Conservation (phyloP, 2,329 filamentous ascomycete species). For the Botrytis cinerea region DNA sequence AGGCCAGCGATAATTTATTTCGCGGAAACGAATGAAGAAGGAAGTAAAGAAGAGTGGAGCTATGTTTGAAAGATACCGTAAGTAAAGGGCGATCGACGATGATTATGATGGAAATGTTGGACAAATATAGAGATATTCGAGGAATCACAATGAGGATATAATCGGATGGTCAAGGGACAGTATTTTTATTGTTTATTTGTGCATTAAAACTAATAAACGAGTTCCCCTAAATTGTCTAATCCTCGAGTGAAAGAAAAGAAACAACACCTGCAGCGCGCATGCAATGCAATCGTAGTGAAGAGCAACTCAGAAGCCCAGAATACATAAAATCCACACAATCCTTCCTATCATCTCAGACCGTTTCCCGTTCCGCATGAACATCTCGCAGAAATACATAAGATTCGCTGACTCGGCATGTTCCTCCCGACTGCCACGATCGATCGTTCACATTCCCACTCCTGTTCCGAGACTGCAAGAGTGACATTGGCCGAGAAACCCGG, state of each 20-base stretch:
- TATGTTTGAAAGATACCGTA: neutral
- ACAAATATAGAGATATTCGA: neutral
- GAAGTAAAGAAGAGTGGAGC: neutral
- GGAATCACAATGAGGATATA: neutral
- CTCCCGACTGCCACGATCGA: neutral
- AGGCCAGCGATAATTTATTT: no score
- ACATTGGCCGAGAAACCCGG: neutral
- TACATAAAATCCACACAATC: neutral
- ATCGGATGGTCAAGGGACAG: neutral
- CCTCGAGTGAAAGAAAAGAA: neutral
- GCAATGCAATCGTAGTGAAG: neutral
- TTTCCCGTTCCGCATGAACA: neutral
- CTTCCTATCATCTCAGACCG: no score
- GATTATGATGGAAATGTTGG: neutral
- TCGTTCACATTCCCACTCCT: neutral
- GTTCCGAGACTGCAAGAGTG: neutral
- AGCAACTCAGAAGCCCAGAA: neutral
- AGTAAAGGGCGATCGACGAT: accelerated
- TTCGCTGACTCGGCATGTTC: neutral
- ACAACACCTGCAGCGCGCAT: neutral
- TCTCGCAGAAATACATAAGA: neutral
- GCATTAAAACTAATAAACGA: neutral
- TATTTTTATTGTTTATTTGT: neutral
- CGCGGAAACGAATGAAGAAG: neutral
- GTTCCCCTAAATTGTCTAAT: no score